These are phyloP conservation scores for Colletotrichum orchidophilum DNA, from an alignment of 2,329 filamentous ascomycete genomes.

Conservation along the genomic window DNA sequence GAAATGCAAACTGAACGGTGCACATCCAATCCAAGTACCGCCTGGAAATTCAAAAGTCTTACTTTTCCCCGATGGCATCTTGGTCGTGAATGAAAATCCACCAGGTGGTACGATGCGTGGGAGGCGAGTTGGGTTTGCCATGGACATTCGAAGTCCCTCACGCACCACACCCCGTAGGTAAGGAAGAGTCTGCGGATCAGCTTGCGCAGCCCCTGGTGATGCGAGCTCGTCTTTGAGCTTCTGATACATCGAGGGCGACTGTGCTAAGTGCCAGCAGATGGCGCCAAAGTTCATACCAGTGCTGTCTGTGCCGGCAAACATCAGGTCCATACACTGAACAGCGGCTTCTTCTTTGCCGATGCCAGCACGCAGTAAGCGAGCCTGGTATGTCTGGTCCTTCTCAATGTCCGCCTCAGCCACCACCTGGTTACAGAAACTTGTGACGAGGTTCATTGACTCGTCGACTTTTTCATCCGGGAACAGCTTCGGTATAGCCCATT, in stretches of 20 bases:
- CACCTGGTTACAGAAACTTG: not conserved
- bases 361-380: not conserved
- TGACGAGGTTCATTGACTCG: not conserved
- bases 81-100: not conserved
- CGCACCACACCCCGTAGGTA: not conserved
- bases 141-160: not conserved
- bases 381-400: slow-evolving; percentile 1
- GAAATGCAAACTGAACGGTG: slow-evolving; percentile 1
- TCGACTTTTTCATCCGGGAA: not conserved
- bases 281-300: slow-evolving; percentile 9
- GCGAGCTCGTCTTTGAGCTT: not conserved
- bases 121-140: slow-evolving; percentile 4
- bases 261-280: slow-evolving; percentile 3
- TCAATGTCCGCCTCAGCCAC: not conserved
- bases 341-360: not conserved
- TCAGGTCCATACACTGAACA: slow-evolving; percentile 2
- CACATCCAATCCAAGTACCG: not conserved
- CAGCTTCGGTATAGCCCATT: not conserved
- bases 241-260: not conserved
- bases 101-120: not conserved
- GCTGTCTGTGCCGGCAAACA: slow-evolving; percentile 10
- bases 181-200: not conserved
- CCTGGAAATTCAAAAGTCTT: not conserved
- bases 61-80: not conserved
- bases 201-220: not conserved